A percentile compares a stretch with the other conserved stretches of the same genome.
These are phyloP conservation scores for Xylariaceae sp. DNA, from an alignment of 2,329 filamentous ascomycete genomes.

Conservation along the genomic window DNA sequence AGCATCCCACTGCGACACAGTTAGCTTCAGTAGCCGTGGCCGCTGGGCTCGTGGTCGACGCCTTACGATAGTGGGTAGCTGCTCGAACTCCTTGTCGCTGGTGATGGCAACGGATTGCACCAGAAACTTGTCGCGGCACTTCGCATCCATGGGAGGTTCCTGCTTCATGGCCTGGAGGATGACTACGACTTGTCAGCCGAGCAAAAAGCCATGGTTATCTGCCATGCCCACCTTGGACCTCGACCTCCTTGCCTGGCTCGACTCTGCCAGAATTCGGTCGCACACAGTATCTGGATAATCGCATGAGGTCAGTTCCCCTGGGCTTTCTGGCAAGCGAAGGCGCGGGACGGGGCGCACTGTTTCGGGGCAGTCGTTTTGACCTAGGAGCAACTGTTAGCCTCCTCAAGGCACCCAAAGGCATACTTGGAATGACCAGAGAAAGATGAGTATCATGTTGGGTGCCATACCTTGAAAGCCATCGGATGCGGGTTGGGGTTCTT, in stretches of 20 bases:
- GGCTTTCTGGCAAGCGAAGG: conserved; percentile 11
- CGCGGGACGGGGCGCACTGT: conserved; percentile 59
- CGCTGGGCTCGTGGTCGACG: neutral
- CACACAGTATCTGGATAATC: conserved; percentile 75
- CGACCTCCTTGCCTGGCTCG: conserved; percentile 80
- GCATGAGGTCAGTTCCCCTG: conserved; percentile 11
- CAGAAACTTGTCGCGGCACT: conserved; percentile 95
- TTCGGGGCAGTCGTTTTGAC: conserved; percentile 99
- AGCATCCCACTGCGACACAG: conserved; percentile 59
- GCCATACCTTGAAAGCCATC: conserved; percentile 61
- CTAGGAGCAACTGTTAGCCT: conserved; percentile 36
- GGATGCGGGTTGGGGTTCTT: conserved; percentile 56
- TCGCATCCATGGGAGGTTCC: conserved; percentile 76
- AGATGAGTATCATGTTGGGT: neutral
- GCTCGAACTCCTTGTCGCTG: conserved; percentile 74
- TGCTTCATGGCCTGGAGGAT: conserved; percentile 97
- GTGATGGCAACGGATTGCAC: conserved; percentile 86
- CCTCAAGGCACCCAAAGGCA: no score
- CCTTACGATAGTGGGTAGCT: conserved; percentile 72
- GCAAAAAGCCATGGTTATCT: conserved; percentile 2
- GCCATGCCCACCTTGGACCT: conserved; percentile 72
- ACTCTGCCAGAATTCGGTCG: conserved; percentile 95
- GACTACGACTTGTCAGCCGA: conserved; percentile 46
- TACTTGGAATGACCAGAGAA: no score
- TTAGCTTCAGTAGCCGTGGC: conserved; percentile 14